Percentiles rank a stretch among this genome's conserved stretches.
Conservation (phyloP, 176 grass and related monocot species). For the Poa pratensis region DNA sequence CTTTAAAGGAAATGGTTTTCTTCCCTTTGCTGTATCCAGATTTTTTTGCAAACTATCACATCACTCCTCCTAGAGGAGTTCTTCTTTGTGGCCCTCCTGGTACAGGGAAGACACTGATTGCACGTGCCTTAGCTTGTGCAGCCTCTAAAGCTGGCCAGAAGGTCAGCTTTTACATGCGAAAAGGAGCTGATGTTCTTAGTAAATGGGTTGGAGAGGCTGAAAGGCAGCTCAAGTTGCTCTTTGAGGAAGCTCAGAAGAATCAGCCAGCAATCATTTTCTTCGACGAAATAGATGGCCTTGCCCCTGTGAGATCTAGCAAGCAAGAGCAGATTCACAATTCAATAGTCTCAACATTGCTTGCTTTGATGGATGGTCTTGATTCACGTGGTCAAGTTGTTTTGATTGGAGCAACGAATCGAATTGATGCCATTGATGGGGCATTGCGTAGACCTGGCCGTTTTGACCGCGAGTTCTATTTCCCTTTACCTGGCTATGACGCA, state of each 20-base stretch:
- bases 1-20: slow-evolving; percentile 99
- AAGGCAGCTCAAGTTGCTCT: slow-evolving; percentile 97
- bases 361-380: slow-evolving; percentile 99
- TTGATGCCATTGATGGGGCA: slow-evolving; percentile 99
- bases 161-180: slow-evolving; percentile 99
- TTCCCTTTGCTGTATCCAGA: slow-evolving; percentile 97
- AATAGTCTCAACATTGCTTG: slow-evolving; percentile 98
- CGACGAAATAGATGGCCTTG: slow-evolving; percentile 98
- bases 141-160: slow-evolving; percentile 98
- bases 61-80: slow-evolving; percentile 96
- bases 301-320: slow-evolving; percentile 99
- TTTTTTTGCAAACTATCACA: slow-evolving; percentile 99
- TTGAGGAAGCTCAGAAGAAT: slow-evolving; percentile 99
- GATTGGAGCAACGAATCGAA: slow-evolving; percentile 98
- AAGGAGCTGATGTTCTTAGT: slow-evolving; percentile 99
- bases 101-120: slow-evolving; percentile 97
- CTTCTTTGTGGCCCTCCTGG: slow-evolving; percentile 97
- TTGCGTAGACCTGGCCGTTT: slow-evolving; percentile 95
- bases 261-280: slow-evolving; percentile 99
- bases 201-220: slow-evolving; percentile 99
- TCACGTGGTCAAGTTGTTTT: slow-evolving; percentile 99
- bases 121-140: slow-evolving; percentile 93
- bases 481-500: slow-evolving; percentile 95
- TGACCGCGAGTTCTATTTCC: slow-evolving; percentile 97
- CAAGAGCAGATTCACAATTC: slow-evolving; percentile 99